phyloP scores from a whole-genome alignment of 208 protist species.

The Trypanosoma theileri region DNA sequence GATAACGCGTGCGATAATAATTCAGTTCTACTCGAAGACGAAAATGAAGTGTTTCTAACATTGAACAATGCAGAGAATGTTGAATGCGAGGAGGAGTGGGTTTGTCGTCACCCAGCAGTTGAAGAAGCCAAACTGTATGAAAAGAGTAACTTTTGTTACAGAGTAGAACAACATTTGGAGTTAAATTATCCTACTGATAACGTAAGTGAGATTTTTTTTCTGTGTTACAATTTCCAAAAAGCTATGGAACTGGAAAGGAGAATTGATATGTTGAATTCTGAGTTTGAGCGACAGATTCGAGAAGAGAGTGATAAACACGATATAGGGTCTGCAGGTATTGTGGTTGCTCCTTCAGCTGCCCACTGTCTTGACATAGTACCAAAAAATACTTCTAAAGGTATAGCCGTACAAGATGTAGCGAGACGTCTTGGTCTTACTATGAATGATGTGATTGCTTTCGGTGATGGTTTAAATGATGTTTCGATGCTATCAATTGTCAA shows the following conservation, averaged over 20 bases:
- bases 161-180: too few relatives aligned
- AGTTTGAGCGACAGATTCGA: too few relatives aligned
- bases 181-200: slow-evolving; percentile 13
- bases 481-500: slow-evolving; percentile 58
- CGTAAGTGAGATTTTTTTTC: slow-evolving; percentile 67
- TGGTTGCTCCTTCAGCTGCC: too few relatives aligned
- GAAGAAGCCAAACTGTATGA: slow-evolving; percentile 4
- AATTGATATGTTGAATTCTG: slow-evolving; percentile 25
- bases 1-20: too few relatives aligned
- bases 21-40: too few relatives aligned
- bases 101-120: background rate
- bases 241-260: slow-evolving; percentile 29
- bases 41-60: too few relatives aligned
- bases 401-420: slow-evolving; percentile 53
- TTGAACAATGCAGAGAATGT: too few relatives aligned
- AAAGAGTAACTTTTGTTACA: slow-evolving; percentile 1
- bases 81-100: background rate
- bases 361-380: slow-evolving; percentile 69
- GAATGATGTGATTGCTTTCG: slow-evolving; percentile 66
- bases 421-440: slow-evolving; percentile 46
- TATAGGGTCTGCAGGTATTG: too few relatives aligned
- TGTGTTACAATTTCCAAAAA: slow-evolving; percentile 59
- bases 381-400: slow-evolving; percentile 54
- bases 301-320: too few relatives aligned
- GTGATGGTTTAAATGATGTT: slow-evolving; percentile 69